These are phyloP conservation scores for Biscutella laevigata DNA, from an alignment of 441 rosid species.

Conservation along the genomic window DNA sequence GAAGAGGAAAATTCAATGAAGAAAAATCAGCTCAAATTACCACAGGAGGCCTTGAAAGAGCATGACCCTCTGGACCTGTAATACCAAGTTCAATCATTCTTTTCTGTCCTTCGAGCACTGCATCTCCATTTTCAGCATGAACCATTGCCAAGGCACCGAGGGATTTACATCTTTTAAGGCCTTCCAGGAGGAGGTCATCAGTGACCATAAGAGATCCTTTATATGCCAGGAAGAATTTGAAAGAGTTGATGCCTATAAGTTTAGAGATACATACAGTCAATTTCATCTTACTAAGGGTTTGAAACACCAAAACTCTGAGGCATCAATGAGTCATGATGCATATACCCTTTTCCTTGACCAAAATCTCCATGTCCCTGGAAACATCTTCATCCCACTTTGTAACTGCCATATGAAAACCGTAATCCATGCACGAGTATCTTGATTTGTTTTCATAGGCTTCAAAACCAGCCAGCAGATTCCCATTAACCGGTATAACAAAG, in stretches of 20 bases:
- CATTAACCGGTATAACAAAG: slow-evolving; percentile 77
- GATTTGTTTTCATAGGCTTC: slow-evolving; percentile 70
- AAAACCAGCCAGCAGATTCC: slow-evolving; percentile 64
- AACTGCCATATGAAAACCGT: slow-evolving; percentile 93
- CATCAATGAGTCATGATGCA: not conserved
- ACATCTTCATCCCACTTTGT: slow-evolving; percentile 83
- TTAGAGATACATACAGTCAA: slow-evolving; percentile 1
- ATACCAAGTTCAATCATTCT: slow-evolving; percentile 88
- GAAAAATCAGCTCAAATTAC: slow-evolving; percentile 31
- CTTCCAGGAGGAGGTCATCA: slow-evolving; percentile 78
- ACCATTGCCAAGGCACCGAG: slow-evolving; percentile 98
- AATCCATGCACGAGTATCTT: slow-evolving; percentile 73
- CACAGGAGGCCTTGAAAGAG: slow-evolving; percentile 90
- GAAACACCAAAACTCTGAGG: not conserved
- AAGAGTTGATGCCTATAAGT: slow-evolving; percentile 82
- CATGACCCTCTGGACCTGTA: slow-evolving; percentile 95
- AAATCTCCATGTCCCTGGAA: slow-evolving; percentile 73
- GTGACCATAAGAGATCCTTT: slow-evolving; percentile 75
- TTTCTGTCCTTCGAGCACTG: slow-evolving; percentile 84
- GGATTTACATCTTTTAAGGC: slow-evolving; percentile 74
- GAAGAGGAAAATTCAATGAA: not conserved
- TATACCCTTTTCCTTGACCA: slow-evolving; percentile 82
- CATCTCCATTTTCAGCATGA: slow-evolving; percentile 99
- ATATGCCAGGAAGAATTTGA: slow-evolving; percentile 92
- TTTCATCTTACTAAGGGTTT: not conserved